A percentile compares a stretch with the other conserved stretches of the same genome.
These are phyloP conservation scores for Mycogone perniciosa DNA, from an alignment of 2,329 filamentous ascomycete genomes.

Conservation along the genomic window DNA sequence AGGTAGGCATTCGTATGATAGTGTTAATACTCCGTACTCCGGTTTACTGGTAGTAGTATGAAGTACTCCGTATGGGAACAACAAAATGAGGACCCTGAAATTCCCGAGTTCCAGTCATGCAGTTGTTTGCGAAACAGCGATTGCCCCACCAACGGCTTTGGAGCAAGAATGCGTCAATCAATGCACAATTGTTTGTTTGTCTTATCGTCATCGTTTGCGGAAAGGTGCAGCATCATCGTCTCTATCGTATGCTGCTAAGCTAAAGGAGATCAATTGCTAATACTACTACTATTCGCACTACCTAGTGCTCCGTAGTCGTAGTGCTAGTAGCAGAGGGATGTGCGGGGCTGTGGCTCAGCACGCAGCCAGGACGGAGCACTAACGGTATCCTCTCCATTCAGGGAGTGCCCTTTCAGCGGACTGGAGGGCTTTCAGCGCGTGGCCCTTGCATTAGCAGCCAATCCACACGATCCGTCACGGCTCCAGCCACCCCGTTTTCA, in stretches of 20 bases:
- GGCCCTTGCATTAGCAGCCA: conserved; percentile 11
- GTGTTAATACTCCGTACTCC: too few species aligned
- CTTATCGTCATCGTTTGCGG: background rate
- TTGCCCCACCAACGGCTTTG: background rate
- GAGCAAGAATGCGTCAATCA: background rate
- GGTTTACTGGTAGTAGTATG: too few species aligned
- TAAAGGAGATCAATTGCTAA: too few species aligned
- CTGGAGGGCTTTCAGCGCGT: background rate
- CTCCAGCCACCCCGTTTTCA: conserved; percentile 30
- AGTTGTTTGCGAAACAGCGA: too few species aligned
- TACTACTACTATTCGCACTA: too few species aligned
- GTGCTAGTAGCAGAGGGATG: background rate
- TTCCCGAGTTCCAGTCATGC: too few species aligned
- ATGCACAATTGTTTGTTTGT: background rate
- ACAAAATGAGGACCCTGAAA: too few species aligned
- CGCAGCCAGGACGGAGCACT: background rate
- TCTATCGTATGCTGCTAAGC: too few species aligned
- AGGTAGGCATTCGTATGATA: too few species aligned
- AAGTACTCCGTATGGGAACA: too few species aligned
- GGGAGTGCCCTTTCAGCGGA: background rate
- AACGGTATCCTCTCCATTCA: background rate
- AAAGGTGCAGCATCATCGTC: background rate
- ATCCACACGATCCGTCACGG: background rate
- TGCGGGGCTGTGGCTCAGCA: conserved; percentile 10
- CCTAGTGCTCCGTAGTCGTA: too few species aligned